phyloP scores from a whole-genome alignment of 1,139 yeast species.

The Wickerhamiella infanticola region DNA sequence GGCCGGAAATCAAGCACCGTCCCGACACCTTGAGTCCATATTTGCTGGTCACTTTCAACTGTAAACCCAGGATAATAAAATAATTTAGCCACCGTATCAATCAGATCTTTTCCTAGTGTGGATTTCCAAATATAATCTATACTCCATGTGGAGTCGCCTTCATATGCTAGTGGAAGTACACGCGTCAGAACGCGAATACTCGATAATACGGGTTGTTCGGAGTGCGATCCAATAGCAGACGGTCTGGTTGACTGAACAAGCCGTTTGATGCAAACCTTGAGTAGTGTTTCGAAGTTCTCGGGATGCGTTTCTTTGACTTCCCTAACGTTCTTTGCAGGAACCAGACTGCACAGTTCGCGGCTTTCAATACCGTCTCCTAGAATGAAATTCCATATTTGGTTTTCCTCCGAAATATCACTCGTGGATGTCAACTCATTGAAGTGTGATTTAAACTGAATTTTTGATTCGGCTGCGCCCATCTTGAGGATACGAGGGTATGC shows the following conservation, averaged over 20 bases:
- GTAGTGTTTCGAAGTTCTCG: conserved; percentile 38
- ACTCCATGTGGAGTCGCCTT: conserved; percentile 18
- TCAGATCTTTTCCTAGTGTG: conserved; percentile 31
- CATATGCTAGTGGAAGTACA: conserved; percentile 54
- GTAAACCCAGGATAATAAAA: conserved; percentile 52
- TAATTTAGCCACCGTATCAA: conserved; percentile 34
- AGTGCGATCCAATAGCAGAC: conserved; percentile 19
- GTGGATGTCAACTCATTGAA: conserved; percentile 48
- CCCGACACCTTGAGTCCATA: conserved; percentile 78
- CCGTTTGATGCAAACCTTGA: conserved; percentile 30
- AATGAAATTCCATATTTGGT: conserved; percentile 40
- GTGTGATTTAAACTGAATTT: conserved; percentile 42
- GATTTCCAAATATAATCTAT: conserved; percentile 4
- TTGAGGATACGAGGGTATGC: not conserved
- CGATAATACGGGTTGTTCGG: conserved; percentile 31
- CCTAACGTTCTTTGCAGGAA: conserved; percentile 44
- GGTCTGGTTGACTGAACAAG: conserved; percentile 21
- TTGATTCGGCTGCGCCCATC: conserved; percentile 67
- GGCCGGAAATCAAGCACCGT: conserved; percentile 32
- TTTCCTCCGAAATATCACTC: conserved; percentile 30
- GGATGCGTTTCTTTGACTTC: conserved; percentile 44
- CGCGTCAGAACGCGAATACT: conserved; percentile 53
- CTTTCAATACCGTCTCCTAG: conserved; percentile 32
- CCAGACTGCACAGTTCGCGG: conserved; percentile 40
- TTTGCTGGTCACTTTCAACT: conserved; percentile 11